Base-by-base conservation (phyloP, 257 asterid genomes). In the Lavandula angustifolia region DNA sequence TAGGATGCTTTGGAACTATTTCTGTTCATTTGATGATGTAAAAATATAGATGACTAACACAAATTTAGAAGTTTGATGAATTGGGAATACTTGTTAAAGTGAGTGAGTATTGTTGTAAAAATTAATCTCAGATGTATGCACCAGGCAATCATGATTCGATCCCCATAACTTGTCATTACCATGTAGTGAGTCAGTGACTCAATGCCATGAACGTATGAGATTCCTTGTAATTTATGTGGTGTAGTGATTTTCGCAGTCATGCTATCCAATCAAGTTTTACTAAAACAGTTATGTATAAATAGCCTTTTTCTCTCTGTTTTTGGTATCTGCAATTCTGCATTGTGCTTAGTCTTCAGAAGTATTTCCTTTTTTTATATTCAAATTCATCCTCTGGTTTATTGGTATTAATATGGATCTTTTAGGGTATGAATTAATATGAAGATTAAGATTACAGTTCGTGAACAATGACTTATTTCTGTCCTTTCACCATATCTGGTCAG, bases 301-400 rank as follows among this genome's bases (percentile, higher is more conserved):
- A 11, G 27, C 27, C 27, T 22, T 22, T 22, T 22, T 64, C 10
- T 50, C 0, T 12, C 6, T 32, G 4, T 34, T 18, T 40, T 64
- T 49, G 9, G 16, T 1, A 54, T 40, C 44, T 17, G 33, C n/a
- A 27, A 8, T 38, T 40, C 44, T 17, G 33, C n/a, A 27, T n/a
- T 38, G 48, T 67, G 29, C 57, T 55, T 56, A 44, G 27, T 67
- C 32, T 44, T n/a, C 7, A 4, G 40, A 44, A 14, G 12, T 43
- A 14, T 67, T 66, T 43, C 29, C 34, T 32, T 41, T 5, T 46
- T 67, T 33, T 67, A 55, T 33, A 33, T 67, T 14, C 64, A 32
- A 14, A 54, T n/a, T 31, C 46, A 40, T 43, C 51, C 57, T 47
- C 51, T 41, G 9, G 49, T 11, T 47, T 34, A 17, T 66, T 17